Percentiles rank a stretch among this genome's conserved stretches.
phyloP scores from a whole-genome alignment of 23 red algal genomes.

The Gracilariopsis chorda region DNA sequence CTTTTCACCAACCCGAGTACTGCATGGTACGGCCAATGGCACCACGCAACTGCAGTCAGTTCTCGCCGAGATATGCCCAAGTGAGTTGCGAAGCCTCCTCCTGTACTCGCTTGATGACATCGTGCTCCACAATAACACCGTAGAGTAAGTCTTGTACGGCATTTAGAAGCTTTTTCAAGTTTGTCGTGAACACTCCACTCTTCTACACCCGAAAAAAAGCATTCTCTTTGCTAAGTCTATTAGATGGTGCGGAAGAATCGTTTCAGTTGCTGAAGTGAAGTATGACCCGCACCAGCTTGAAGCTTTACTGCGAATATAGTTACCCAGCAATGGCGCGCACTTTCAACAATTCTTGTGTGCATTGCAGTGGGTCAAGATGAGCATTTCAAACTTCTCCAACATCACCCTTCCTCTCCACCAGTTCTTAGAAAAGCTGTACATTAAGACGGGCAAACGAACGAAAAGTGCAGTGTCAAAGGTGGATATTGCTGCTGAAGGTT shows the following conservation, averaged over 20 bases:
- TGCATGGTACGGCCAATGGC: slow-evolving; percentile 33
- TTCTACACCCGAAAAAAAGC: slow-evolving; percentile 26
- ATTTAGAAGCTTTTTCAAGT: neutral
- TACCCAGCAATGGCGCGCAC: neutral
- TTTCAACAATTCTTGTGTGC: slow-evolving; percentile 33
- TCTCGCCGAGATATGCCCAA: neutral
- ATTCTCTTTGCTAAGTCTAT: neutral
- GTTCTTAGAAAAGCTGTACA: slow-evolving; percentile 8
- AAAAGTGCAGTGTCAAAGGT: neutral
- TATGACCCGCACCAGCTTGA: neutral
- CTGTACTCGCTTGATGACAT: neutral
- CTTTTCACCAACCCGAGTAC: slow-evolving; percentile 5
- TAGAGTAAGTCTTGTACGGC: neutral
- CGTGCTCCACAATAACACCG: neutral
- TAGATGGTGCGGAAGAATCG: neutral
- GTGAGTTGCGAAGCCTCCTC: neutral
- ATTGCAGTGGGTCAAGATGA: slow-evolving; percentile 29
- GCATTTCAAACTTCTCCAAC: slow-evolving; percentile 8
- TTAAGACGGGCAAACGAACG: slow-evolving; percentile 8
- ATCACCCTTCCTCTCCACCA: neutral
- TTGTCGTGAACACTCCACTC: neutral
- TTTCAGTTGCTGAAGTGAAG: neutral
- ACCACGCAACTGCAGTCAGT: slow-evolving; percentile 7
- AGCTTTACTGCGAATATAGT: neutral
- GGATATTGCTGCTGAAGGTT: neutral